Base-by-base conservation (phyloP, 2,329 filamentous ascomycete species). In the Fusarium redolens region DNA sequence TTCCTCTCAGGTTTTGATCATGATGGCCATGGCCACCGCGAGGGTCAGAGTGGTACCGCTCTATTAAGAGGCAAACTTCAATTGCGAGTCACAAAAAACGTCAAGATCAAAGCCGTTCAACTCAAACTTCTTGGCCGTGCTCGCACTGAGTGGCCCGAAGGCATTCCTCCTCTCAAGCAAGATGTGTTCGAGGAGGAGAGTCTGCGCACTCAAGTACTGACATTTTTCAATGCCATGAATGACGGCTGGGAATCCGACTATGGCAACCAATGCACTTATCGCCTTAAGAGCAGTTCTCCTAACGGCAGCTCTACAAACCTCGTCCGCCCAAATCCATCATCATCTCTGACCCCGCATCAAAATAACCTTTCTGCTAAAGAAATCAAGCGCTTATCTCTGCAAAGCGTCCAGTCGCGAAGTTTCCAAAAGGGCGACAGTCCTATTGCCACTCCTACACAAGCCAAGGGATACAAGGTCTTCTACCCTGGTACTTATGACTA, bases 101-200 rank as follows among this genome's bases (percentile, higher is more conserved):
- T 95, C 51, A 99, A 99, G 83, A 91, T 99, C 74, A 98, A 97
- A 85, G 92, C 94, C 7, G 89, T 99, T 30, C 95, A 93, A 10
- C 86, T 99, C 58, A 96, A 93, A 77, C 93, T 99, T 75, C 89
- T 92, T 44, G 96, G 96, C 35, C 92, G 91, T 79, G 94, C 95
- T 6, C 90, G 92, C 72, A 98, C 96, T 3, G 95, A 97, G 79
- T 99, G 96, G 96, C 96, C 96, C 20, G 96, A 98, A 84, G 94
- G 95, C 56, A 96, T 98, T 35, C 96, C 96, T 6, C 95, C 95
- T 0, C 88, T 92, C 64, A 97, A 97, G 81, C 88, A 92, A 2
- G 93, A 97, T 44, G 91, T 94, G 59, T 92, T 90, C 77, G 95
- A 98, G 79, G 93, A 94, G 71, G 93, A 96, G 75, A 93, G 91